These are phyloP conservation scores for Mycena metata DNA, from an alignment of 768 basidiomycete genomes.

Conservation along the genomic window DNA sequence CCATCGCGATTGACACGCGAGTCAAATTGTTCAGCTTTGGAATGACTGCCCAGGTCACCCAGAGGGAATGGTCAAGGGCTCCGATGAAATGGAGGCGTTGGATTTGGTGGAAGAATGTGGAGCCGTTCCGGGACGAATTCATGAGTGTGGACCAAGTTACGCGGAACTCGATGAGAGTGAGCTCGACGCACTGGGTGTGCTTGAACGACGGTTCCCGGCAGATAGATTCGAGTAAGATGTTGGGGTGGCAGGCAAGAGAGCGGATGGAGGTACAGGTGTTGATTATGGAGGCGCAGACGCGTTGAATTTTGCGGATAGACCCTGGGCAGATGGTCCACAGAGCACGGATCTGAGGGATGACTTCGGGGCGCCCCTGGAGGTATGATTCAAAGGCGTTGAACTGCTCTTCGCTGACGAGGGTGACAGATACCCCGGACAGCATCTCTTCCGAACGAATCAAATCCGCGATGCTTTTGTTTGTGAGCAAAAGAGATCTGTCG, in stretches of 20 bases:
- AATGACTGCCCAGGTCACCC: conserved; percentile 6
- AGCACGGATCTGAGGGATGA: conserved; percentile 23
- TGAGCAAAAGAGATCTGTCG: conserved; percentile 24
- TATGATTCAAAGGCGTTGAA: conserved; percentile 20
- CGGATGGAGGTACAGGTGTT: conserved; percentile 32
- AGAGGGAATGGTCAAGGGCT: conserved; percentile 9
- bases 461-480: conserved; percentile 20
- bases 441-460: conserved; percentile 26
- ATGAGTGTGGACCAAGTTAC: conserved; percentile 4
- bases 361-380: conserved; percentile 11
- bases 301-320: not conserved
- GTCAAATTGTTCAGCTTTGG: conserved; percentile 29
- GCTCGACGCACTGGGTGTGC: conserved; percentile 27
- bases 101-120: conserved; percentile 26
- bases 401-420: conserved; percentile 6
- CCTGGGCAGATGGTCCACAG: conserved; percentile 35
- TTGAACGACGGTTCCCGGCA: not conserved
- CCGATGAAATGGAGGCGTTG: conserved; percentile 34
- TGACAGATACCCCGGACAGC: conserved; percentile 21
- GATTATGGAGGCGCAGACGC: conserved; percentile 25
- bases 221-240: conserved; percentile 12
- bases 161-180: conserved; percentile 36
- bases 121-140: not conserved
- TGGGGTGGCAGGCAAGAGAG: conserved; percentile 33
- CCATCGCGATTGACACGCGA: conserved; percentile 34